Evolutionary conservation across 1,284 basidiomycete species (phyloP).

Genomic region (Malassezia sp.): DNA sequence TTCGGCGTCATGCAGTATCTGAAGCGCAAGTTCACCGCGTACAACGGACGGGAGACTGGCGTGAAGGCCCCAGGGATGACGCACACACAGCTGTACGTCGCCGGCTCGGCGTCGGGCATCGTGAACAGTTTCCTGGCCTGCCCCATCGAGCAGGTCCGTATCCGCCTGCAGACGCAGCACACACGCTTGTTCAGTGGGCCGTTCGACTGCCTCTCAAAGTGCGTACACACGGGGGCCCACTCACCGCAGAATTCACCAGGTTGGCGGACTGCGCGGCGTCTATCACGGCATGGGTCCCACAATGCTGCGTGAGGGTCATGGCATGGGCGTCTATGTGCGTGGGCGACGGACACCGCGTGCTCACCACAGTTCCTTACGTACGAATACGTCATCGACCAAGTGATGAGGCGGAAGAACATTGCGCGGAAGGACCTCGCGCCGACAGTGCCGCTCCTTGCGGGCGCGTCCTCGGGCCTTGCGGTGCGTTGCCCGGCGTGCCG

Average conservation of each 20-base stretch:
- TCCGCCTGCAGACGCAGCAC: constrained; percentile 54
- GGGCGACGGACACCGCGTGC: neutral
- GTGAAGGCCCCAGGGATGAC: constrained; percentile 53
- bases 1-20: constrained; percentile 81
- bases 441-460: constrained; percentile 34
- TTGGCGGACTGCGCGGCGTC: constrained; percentile 62
- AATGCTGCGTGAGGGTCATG: constrained; percentile 63
- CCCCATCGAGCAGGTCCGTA: constrained; percentile 94
- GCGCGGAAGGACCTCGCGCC: constrained; percentile 25
- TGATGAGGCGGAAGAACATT: constrained; percentile 50
- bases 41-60: constrained; percentile 10
- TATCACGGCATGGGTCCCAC: constrained; percentile 90
- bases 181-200: constrained; percentile 47
- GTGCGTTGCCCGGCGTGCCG: constrained; percentile 4
- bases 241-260: constrained; percentile 11
- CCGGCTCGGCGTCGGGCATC: constrained; percentile 74
- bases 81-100: constrained; percentile 59
- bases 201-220: constrained; percentile 23
- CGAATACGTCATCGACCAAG: constrained; percentile 77
- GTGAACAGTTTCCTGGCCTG: constrained; percentile 86
- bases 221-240: constrained; percentile 1
- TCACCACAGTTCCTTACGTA: constrained; percentile 67
- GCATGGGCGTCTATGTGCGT: constrained; percentile 34
- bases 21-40: constrained; percentile 66
- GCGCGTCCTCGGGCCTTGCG: constrained; percentile 28